Conservation (phyloP, 495 filamentous ascomycete genomes). For the Melanomma pulvis-pyrius region DNA sequence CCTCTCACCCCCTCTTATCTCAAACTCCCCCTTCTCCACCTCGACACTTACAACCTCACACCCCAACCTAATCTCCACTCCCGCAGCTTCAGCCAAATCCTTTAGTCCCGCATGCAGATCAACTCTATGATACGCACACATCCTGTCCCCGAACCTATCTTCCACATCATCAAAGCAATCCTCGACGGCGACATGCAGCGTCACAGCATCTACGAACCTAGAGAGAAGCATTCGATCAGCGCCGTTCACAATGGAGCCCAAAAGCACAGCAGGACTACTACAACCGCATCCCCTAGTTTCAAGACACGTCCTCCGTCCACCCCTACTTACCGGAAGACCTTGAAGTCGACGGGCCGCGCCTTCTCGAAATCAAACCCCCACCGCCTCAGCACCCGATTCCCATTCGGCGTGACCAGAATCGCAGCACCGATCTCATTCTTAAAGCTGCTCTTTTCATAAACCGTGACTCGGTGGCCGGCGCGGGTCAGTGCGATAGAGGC, state of each 20-base stretch:
- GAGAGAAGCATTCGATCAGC: no score
- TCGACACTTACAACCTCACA: constrained; percentile 43
- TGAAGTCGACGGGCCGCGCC: constrained; percentile 41
- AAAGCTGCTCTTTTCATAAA: constrained; percentile 57
- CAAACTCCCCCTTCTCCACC: constrained; percentile 47
- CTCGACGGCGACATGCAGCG: constrained; percentile 21
- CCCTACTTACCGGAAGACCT: background rate
- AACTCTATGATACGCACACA: constrained; percentile 56
- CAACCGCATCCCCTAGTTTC: background rate
- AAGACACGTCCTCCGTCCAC: background rate
- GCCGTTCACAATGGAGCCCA: background rate
- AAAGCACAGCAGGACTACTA: background rate
- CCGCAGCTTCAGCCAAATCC: constrained; percentile 45
- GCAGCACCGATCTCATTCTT: constrained; percentile 60
- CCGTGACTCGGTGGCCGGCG: constrained; percentile 41
- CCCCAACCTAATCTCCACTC: constrained; percentile 44
- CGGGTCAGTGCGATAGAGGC: constrained; percentile 38
- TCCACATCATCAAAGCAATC: constrained; percentile 12
- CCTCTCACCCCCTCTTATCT: constrained; percentile 44
- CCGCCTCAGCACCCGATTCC: constrained; percentile 50
- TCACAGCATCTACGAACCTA: constrained; percentile 38
- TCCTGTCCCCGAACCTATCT: constrained; percentile 36
- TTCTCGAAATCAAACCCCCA: constrained; percentile 53
- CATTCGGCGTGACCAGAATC: constrained; percentile 57
- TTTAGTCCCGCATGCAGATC: constrained; percentile 56